These are phyloP conservation scores for Platismatia glauca DNA, from an alignment of 495 filamentous ascomycete species.

Conservation along the genomic window DNA sequence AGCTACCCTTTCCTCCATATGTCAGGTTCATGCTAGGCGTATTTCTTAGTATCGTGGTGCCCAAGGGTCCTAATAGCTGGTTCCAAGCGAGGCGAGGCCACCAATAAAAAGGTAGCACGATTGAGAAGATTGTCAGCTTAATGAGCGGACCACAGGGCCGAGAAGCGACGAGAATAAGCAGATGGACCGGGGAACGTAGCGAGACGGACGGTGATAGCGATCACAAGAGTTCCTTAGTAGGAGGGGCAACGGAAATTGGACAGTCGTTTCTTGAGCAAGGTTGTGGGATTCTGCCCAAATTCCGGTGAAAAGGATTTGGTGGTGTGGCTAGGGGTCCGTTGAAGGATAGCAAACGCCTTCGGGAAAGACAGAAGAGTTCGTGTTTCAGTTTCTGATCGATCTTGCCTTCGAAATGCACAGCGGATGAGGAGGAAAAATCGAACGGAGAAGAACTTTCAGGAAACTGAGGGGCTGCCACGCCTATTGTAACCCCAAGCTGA, in stretches of 20 bases:
- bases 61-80: neutral
- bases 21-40: neutral
- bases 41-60: neutral
- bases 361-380: neutral
- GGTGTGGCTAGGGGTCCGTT: neutral
- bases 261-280: neutral
- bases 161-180: neutral
- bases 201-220: neutral
- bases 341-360: neutral
- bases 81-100: neutral
- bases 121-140: neutral
- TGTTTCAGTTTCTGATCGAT: neutral
- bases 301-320: neutral
- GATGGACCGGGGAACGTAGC: neutral
- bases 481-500: neutral
- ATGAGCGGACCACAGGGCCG: neutral
- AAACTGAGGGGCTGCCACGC: neutral
- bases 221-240: neutral
- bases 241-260: neutral
- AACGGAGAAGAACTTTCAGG: neutral
- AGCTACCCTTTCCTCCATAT: neutral
- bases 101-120: neutral
- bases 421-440: neutral
- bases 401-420: neutral
- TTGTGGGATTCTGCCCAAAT: neutral